Evolutionary conservation across 2,329 filamentous ascomycete genomes (phyloP).

Genomic region (Penicillium sp.): DNA sequence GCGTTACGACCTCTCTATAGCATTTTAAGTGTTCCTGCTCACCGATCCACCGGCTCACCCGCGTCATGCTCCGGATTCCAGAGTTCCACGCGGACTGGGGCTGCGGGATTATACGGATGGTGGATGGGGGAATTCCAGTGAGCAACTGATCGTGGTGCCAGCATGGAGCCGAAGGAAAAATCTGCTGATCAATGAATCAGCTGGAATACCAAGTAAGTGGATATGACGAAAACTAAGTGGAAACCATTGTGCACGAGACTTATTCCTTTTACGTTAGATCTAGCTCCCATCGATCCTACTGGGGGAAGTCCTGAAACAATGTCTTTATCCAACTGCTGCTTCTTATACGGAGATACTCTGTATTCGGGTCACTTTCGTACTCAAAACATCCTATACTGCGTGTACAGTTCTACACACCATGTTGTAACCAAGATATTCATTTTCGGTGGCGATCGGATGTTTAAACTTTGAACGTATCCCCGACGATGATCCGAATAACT

Average conservation of each 20-base stretch:
- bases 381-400: neutral
- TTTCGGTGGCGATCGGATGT: constrained; percentile 10
- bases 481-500: constrained; percentile 21
- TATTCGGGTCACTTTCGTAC: neutral
- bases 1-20: neutral
- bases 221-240: neutral
- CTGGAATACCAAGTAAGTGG: neutral
- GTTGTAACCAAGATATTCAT: neutral
- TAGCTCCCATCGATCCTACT: neutral
- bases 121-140: constrained; percentile 8
- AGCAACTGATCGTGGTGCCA: constrained; percentile 3
- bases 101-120: constrained; percentile 14
- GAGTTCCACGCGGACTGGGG: constrained; percentile 17
- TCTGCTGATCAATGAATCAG: neutral
- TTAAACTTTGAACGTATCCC: constrained; percentile 9
- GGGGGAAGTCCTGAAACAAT: too few species aligned
- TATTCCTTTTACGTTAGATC: neutral
- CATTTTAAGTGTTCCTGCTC: neutral
- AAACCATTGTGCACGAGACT: neutral
- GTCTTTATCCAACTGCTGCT: neutral
- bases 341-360: neutral
- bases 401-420: constrained; percentile 5
- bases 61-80: constrained; percentile 21
- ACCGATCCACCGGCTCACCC: neutral
- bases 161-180: constrained; percentile 1